Conservation (phyloP, 192 early-diverging fungal species). For the Coemansia sp. region DNA sequence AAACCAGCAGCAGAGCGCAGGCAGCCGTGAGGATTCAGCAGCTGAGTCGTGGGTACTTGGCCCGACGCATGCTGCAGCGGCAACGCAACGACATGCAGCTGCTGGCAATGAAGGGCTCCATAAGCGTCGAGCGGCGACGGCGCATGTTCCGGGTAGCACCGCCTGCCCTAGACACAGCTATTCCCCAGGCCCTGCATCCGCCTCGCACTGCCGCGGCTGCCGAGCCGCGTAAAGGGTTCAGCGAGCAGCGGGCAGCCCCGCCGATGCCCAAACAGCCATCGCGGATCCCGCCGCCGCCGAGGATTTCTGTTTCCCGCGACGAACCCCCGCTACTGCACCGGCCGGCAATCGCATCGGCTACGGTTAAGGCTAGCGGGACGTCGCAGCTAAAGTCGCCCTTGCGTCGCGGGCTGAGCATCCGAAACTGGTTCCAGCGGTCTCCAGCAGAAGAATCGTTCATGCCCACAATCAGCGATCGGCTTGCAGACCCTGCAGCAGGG, state of each 20-base stretch:
- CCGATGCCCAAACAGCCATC: not conserved
- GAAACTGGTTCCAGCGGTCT: conserved; percentile 37
- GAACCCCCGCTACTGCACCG: not conserved
- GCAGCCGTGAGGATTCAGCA: conserved; percentile 16
- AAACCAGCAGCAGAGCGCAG: not conserved
- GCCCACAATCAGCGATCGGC: not conserved
- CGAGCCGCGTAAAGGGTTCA: not conserved
- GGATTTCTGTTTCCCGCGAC: not conserved
- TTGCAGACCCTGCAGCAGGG: not conserved
- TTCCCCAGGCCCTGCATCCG: not conserved
- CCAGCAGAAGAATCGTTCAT: not conserved
- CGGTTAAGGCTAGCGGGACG: not conserved
- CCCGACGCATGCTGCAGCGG: conserved; percentile 5
- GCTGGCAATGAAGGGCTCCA: conserved; percentile 22
- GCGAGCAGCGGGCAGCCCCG: conserved; percentile 2
- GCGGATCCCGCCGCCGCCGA: not conserved
- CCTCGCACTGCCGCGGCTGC: not conserved
- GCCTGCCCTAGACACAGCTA: not conserved
- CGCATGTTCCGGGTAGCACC: not conserved
- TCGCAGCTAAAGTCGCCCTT: not conserved
- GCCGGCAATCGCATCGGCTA: not conserved
- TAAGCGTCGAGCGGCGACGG: conserved; percentile 34
- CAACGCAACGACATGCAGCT: conserved; percentile 24
- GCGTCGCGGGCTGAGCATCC: conserved; percentile 21
- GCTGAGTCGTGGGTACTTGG: conserved; percentile 19